Conservation (phyloP, 495 filamentous ascomycete species). For the Penicillium samsonianum region DNA sequence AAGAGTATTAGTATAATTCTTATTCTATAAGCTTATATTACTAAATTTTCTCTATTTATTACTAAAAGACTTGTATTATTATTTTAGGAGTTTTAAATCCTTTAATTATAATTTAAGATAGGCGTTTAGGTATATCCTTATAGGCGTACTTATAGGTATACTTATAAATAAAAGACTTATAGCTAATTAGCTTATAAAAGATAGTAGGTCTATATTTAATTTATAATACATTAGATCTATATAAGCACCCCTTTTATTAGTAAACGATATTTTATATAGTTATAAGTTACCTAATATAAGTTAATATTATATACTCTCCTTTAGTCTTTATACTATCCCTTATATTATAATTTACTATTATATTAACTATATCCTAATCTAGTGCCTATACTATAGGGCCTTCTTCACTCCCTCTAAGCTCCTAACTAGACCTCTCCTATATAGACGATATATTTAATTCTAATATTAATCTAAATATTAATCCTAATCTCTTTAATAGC, state of each 20-base stretch:
- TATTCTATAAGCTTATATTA: no score
- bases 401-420: neutral
- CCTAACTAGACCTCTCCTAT: neutral
- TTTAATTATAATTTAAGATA: no score
- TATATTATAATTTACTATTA: no score
- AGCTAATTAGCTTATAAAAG: neutral
- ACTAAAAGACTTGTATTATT: no score
- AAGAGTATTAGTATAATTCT: no score
- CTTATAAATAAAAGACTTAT: neutral
- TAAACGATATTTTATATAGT: neutral
- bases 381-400: neutral
- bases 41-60: no score
- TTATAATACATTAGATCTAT: constrained; percentile 2
- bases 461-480: no score
- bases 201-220: neutral
- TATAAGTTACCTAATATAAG: neutral
- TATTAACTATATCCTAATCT: neutral
- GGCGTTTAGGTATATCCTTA: no score
- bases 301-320: neutral
- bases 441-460: neutral
- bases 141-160: neutral
- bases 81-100: no score
- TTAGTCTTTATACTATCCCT: neutral
- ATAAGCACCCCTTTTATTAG: neutral
- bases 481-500: neutral